Percentiles rank a stretch among this genome's conserved stretches.
phyloP scores from a whole-genome alignment of 2,329 filamentous ascomycete species.

The Cladorrhinum sp. region DNA sequence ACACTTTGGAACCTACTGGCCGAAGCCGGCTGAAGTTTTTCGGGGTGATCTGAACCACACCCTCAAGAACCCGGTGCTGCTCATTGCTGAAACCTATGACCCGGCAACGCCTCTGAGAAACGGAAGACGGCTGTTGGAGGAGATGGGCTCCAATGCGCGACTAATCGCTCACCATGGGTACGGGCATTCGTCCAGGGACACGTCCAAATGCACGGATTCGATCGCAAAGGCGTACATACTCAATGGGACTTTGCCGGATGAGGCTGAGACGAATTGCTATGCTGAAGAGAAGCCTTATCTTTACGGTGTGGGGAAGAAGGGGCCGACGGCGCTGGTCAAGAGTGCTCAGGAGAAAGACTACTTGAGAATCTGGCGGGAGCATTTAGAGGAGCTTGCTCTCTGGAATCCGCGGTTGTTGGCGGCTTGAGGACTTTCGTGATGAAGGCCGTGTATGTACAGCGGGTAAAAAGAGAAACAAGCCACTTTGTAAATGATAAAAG shows the following conservation, averaged over 20 bases:
- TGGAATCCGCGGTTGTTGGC: slow-evolving; percentile 20
- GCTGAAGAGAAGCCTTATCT: slow-evolving; percentile 48
- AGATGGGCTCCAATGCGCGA: slow-evolving; percentile 48
- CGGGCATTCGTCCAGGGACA: slow-evolving; percentile 46
- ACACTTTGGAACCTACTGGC: slow-evolving; percentile 45
- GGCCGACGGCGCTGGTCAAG: not conserved
- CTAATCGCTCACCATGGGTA: slow-evolving; percentile 49
- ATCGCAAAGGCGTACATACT: slow-evolving; percentile 41
- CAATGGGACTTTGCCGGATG: slow-evolving; percentile 39
- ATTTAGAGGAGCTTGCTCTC: slow-evolving; percentile 20
- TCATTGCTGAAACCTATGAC: slow-evolving; percentile 49
- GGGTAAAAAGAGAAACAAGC: too few species aligned
- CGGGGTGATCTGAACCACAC: slow-evolving; percentile 44
- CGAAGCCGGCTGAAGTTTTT: slow-evolving; percentile 44
- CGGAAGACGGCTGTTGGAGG: slow-evolving; percentile 40
- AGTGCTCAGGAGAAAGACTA: slow-evolving; percentile 8
- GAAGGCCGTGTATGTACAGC: not conserved
- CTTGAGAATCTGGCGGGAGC: slow-evolving; percentile 21
- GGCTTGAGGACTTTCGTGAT: not conserved
- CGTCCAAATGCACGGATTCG: slow-evolving; percentile 43
- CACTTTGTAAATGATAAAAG: slow-evolving; percentile 6
- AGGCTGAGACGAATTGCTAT: slow-evolving; percentile 44
- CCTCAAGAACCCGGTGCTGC: slow-evolving; percentile 42
- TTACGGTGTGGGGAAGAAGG: slow-evolving; percentile 33
- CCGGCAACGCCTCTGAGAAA: slow-evolving; percentile 50